Percentiles rank a stretch among this genome's conserved stretches.
These are phyloP conservation scores for Tephrocybe rancida DNA, from an alignment of 768 basidiomycete species.

Conservation along the genomic window DNA sequence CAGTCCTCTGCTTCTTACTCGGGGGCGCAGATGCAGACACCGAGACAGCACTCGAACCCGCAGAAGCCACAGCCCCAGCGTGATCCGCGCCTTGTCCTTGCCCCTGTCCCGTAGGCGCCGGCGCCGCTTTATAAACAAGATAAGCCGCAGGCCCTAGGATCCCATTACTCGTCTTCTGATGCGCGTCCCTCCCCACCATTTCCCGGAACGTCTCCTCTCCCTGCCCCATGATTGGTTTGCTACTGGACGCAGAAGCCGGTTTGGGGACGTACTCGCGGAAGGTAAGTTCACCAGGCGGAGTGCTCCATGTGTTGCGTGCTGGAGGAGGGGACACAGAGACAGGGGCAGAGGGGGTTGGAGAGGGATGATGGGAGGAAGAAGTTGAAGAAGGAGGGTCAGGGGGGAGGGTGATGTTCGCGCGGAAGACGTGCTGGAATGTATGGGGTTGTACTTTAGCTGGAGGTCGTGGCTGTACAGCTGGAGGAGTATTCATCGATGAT, in stretches of 20 bases:
- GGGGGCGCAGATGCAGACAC: no score
- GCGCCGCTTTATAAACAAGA: slow-evolving; percentile 10
- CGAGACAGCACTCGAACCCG: no score
- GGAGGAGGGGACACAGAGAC: not conserved
- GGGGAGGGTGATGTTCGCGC: not conserved
- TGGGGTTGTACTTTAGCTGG: not conserved
- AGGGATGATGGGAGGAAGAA: no score
- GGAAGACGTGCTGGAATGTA: slow-evolving; percentile 14
- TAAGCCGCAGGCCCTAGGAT: slow-evolving; percentile 12
- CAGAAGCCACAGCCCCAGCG: no score
- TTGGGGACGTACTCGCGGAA: slow-evolving; percentile 2
- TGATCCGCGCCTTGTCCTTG: no score
- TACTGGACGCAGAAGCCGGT: not conserved
- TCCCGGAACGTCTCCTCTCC: slow-evolving; percentile 20
- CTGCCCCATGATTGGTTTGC: slow-evolving; percentile 17
- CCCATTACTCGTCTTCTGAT: slow-evolving; percentile 9
- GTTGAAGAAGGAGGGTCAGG: not conserved
- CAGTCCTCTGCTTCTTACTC: slow-evolving; percentile 7
- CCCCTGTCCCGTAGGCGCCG: no score
- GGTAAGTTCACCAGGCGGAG: not conserved
- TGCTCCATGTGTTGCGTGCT: not conserved
- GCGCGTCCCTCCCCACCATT: slow-evolving; percentile 9
- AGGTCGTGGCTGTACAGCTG: not conserved
- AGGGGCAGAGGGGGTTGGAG: no score
- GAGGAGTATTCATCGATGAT: no score